Base-by-base conservation (phyloP, 2,329 filamentous ascomycete species). In the Fusarium sp. region DNA sequence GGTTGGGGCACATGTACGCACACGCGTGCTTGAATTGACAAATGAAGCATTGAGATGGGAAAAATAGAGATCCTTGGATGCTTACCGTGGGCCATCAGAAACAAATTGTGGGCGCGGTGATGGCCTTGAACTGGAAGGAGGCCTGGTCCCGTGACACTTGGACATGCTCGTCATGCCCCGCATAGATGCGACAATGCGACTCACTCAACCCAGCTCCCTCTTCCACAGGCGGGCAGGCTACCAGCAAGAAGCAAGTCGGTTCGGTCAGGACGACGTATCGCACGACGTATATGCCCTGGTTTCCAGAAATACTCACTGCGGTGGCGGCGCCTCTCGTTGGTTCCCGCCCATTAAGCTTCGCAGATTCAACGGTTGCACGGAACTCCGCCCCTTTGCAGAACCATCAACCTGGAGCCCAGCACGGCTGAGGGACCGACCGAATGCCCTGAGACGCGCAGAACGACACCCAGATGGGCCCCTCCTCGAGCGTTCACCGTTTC, bases 51-150 rank as follows among this genome's bases (percentile, higher is more conserved):
- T 43, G 16, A 13, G 23, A 32, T 30, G 14, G 25, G 9, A 59
- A 54, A 54, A n/a, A 59, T 59, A 27, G 23, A 59, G 23, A 37
- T 39, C 56, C 23, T 27, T 37, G 34, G 11, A 25, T 39, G 23
- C 23, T 58, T 39, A 58, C 56, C 32, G 35, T 58, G 23, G 56
- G 35, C 37, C 54, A 37, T 27, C 43, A 54, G 72, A 74, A 74
- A 74, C 72, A 74, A 64, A 75, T 75, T 74, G 72, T 74, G 72
- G 72, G 59, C 48, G 48, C 48, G 23, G 20, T 56, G 45, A 54
- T 56, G 61, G 48, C n/a, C 37, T 41, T 54, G 64, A 52, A 57
- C 66, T 48, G 16, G 35, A 61, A 70, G 69, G 72, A 43, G 58
- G 63, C 14, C 18, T 23, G 59, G 50, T 69, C 45, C 69, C 72